Evolutionary conservation across 345 rosid genomes (phyloP).

Genomic region (Erodium maritimum): DNA sequence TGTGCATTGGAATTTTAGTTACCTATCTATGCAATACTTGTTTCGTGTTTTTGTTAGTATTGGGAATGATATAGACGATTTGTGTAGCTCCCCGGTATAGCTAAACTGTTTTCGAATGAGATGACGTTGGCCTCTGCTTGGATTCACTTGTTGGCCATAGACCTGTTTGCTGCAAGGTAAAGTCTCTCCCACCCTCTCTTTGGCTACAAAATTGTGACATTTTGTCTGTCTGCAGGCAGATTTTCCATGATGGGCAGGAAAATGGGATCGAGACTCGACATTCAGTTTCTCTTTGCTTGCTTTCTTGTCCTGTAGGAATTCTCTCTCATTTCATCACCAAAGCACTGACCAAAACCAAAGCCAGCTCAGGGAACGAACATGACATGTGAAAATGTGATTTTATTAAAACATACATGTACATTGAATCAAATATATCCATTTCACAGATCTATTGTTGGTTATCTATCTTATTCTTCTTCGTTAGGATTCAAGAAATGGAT

Average conservation of each 20-base stretch:
- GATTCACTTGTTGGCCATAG: constrained; percentile 79
- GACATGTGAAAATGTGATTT: neutral
- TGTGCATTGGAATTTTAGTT: constrained; percentile 7
- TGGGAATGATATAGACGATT: too few relatives aligned
- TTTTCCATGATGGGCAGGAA: constrained; percentile 61
- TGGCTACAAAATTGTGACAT: constrained; percentile 1
- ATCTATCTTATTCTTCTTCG: too few relatives aligned
- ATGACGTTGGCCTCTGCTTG: constrained; percentile 87
- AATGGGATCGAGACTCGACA: constrained; percentile 81
- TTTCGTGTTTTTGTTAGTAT: too few relatives aligned
- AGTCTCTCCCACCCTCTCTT: neutral
- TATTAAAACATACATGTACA: too few relatives aligned
- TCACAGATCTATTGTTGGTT: too few relatives aligned
- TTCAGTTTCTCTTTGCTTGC: constrained; percentile 72
- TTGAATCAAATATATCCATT: too few relatives aligned
- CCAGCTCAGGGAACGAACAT: neutral
- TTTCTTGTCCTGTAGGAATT: constrained; percentile 78
- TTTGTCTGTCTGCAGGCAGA: constrained; percentile 44
- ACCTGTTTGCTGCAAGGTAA: constrained; percentile 91
- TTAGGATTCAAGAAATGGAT: too few relatives aligned
- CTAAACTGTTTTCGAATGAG: constrained; percentile 78
- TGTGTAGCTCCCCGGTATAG: constrained; percentile 60
- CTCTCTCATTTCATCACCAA: constrained; percentile 55
- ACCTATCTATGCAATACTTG: neutral
- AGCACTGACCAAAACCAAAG: constrained; percentile 29